Percentiles rank a stretch among this genome's conserved stretches.
Conservation (phyloP, 371 early-diverging fungal species). For the Catenaria anguillulae region DNA sequence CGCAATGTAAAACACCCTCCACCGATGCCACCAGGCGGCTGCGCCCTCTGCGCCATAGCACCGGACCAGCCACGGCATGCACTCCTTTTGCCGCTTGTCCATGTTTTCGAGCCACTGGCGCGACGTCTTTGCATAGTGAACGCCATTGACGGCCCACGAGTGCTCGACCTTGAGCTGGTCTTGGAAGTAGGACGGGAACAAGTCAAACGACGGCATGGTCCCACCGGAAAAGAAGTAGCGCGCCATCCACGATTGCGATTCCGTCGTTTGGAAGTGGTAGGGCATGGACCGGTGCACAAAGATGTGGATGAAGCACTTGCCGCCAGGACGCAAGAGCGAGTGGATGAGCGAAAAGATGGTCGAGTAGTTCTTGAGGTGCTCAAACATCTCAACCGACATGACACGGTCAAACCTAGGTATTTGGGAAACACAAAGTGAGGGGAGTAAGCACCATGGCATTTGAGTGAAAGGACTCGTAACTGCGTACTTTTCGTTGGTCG, state of each 20-base stretch:
- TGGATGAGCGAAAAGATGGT: conserved; percentile 29
- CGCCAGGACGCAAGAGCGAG: conserved; percentile 28
- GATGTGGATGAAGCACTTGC: conserved; percentile 36
- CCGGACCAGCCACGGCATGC: conserved; percentile 14
- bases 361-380: conserved; percentile 46
- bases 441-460: neutral
- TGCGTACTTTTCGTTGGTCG: conserved; percentile 12
- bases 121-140: conserved; percentile 30
- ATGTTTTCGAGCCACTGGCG: conserved; percentile 30
- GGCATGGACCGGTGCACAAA: conserved; percentile 32
- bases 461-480: conserved; percentile 6
- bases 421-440: neutral
- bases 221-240: conserved; percentile 44
- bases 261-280: conserved; percentile 38
- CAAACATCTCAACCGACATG: conserved; percentile 43
- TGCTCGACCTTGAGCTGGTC: conserved; percentile 25
- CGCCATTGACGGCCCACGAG: conserved; percentile 38
- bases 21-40: conserved; percentile 32
- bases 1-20: conserved; percentile 40
- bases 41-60: conserved; percentile 12
- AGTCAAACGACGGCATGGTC: conserved; percentile 31
- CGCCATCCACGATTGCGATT: conserved; percentile 44
- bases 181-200: conserved; percentile 35
- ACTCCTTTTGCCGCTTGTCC: conserved; percentile 21
- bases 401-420: conserved; percentile 36